phyloP scores from a whole-genome alignment of 2,329 filamentous ascomycete species.

The Colletotrichum orbiculare region DNA sequence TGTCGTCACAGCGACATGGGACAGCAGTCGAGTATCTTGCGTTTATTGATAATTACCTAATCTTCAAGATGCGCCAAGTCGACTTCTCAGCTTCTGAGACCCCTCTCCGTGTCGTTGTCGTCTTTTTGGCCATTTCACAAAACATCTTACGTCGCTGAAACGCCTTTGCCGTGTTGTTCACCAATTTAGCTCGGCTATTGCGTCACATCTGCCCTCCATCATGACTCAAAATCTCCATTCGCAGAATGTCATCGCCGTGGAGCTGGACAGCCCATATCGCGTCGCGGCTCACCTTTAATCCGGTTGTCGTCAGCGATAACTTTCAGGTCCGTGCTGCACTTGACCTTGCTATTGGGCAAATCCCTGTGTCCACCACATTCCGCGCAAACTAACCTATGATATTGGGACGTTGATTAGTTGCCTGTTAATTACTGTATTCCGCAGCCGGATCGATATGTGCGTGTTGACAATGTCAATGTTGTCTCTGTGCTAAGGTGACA shows the following conservation, averaged over 20 bases:
- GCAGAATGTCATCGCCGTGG: no score
- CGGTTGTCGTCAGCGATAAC: not conserved
- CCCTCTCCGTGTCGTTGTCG: no score
- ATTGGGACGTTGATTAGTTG: no score
- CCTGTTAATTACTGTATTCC: no score
- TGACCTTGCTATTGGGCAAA: no score
- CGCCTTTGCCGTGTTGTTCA: not conserved
- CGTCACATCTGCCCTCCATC: conserved; percentile 30
- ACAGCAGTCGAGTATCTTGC: not conserved
- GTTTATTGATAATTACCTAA: conserved; percentile 24
- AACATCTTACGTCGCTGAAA: conserved; percentile 33
- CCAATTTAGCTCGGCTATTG: conserved; percentile 5
- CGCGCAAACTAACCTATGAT: no score
- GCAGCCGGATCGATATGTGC: no score
- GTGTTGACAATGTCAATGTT: no score
- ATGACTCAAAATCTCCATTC: conserved; percentile 30
- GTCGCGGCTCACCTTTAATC: not conserved
- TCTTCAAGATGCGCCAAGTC: not conserved
- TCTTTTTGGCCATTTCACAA: not conserved
- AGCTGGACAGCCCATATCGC: not conserved
- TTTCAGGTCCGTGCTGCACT: no score
- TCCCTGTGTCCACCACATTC: no score
- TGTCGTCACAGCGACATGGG: conserved; percentile 12
- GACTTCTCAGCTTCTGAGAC: not conserved
- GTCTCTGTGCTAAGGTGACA: no score